Evolutionary conservation across 805 yeast genomes (phyloP), one percentile per base, ranked within the genome.

Genomic region (Lipomyces spencermartinsiae): DNA sequence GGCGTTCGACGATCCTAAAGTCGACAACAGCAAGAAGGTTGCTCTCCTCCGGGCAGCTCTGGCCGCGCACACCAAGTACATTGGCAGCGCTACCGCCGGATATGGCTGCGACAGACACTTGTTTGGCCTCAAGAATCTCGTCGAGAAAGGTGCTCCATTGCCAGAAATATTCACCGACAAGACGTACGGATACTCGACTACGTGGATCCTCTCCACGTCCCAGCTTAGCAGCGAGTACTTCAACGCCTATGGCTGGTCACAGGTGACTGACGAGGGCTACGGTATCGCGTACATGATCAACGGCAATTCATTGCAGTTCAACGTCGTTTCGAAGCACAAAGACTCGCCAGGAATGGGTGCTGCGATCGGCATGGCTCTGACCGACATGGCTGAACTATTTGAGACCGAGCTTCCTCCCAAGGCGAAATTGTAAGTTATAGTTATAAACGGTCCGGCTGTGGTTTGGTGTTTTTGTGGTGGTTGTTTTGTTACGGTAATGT

Each of bases 181-280:
- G 14, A 82, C 91, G 71, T 92, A 85, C 77, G 78, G 82, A 60
- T 94, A 92, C 81, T 89, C 96, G 5, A 82, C 87, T 39, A 86
- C 91, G 58, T 94, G 99, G 99, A 88, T 85, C 78, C 78, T 94
- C 62, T 90, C 97, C 22, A 87, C 97, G 1, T 92, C 97, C 1
- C 98, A 94, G 80, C 83, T 94, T 72, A 90, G 95, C 8, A 90
- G 96, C 4, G 91, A 89, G 74, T 83, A 83, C 79, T 91, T 92
- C 80, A 92, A 92, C 78, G 93, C 96, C 58, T 94, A 93, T 84
- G 99, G 99, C 43, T 94, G 93, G 92, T 87, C 97, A 22, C 97
- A 96, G 78, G 98, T 95, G 61, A 88, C 90, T 74, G 97, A 93
- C 76, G 91, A 89, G 69, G 99, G 99, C 8, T 88, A 91, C 75